A percentile compares a stretch with the other conserved stretches of the same genome.
Evolutionary conservation across 139 green algal genomes (phyloP).

Genomic region (Haematococcus sp.): DNA sequence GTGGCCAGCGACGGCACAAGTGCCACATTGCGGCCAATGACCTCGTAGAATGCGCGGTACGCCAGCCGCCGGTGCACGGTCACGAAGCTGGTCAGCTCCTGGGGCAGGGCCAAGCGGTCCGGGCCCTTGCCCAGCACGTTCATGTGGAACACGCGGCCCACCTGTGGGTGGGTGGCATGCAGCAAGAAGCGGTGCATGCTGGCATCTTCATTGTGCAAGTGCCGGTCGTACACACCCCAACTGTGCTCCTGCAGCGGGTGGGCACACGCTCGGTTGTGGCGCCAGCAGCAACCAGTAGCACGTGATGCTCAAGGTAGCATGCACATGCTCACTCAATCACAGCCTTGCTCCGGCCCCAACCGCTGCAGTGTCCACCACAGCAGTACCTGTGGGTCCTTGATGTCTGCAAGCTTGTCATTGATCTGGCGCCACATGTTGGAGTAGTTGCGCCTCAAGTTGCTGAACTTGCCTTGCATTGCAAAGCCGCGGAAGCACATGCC

Average conservation of each 20-base stretch:
- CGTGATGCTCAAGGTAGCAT: too few species aligned
- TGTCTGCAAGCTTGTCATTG: neutral
- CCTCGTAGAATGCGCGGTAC: slow-evolving; percentile 21
- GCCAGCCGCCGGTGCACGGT: slow-evolving; percentile 18
- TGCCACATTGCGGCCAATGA: slow-evolving; percentile 31
- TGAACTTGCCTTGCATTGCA: slow-evolving; percentile 44
- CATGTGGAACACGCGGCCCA: slow-evolving; percentile 27
- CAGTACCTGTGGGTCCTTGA: slow-evolving; percentile 3
- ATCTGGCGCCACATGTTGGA: slow-evolving; percentile 34
- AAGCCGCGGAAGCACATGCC: slow-evolving; percentile 36
- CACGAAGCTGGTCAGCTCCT: slow-evolving; percentile 21
- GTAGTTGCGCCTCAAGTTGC: slow-evolving; percentile 45
- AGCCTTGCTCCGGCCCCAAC: too few species aligned
- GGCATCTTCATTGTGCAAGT: too few species aligned
- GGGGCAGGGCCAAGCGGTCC: slow-evolving; percentile 24
- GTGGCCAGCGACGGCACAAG: slow-evolving; percentile 33
- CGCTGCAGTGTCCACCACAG: too few species aligned
- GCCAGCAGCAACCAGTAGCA: too few species aligned
- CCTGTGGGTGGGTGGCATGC: neutral
- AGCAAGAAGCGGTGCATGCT: too few species aligned
- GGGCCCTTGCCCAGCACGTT: slow-evolving; percentile 38
- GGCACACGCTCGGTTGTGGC: too few species aligned
- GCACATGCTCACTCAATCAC: too few species aligned
- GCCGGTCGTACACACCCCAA: too few species aligned
- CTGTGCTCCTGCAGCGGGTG: too few species aligned